Conservation (phyloP, 257 asterid genomes). For the Thymus quinquecostatus region DNA sequence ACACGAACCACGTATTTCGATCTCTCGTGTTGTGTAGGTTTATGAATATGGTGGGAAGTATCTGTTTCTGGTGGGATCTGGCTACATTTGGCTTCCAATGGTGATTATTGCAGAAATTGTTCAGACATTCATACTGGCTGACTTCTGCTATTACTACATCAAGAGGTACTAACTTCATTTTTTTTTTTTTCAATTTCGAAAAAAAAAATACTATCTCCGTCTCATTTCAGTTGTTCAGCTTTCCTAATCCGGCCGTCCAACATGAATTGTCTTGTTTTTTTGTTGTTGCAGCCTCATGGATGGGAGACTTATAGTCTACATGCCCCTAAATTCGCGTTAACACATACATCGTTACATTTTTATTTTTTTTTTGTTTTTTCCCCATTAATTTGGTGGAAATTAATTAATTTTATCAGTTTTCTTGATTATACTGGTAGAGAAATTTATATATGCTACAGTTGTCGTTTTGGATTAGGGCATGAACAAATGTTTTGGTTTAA, state of each 20-base stretch:
- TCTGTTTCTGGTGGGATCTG: slow-evolving; percentile 56
- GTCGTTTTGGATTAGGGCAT: not conserved
- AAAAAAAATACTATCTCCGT: no score
- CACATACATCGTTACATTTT: not conserved
- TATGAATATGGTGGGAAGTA: slow-evolving; percentile 66
- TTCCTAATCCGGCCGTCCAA: no score
- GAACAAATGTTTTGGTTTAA: not conserved
- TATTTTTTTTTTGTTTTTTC: no score
- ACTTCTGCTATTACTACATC: slow-evolving; percentile 87
- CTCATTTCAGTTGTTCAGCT: no score
- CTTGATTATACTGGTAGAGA: not conserved
- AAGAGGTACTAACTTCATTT: slow-evolving; percentile 53
- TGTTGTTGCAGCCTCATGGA: slow-evolving; percentile 54
- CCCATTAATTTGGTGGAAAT: not conserved
- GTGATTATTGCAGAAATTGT: slow-evolving; percentile 67
- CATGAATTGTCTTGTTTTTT: not conserved
- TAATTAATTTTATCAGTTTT: no score
- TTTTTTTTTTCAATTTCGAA: no score
- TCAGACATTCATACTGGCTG: slow-evolving; percentile 91
- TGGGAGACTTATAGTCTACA: slow-evolving; percentile 59
- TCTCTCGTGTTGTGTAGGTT: slow-evolving; percentile 41
- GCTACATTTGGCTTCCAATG: slow-evolving; percentile 73
- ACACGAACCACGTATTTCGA: no score
- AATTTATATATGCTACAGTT: not conserved
- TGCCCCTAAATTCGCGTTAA: slow-evolving; percentile 32